Percentiles rank a stretch among this genome's conserved stretches.
Conservation (phyloP, 805 yeast species). For the Metschnikowia noctiluminum region DNA sequence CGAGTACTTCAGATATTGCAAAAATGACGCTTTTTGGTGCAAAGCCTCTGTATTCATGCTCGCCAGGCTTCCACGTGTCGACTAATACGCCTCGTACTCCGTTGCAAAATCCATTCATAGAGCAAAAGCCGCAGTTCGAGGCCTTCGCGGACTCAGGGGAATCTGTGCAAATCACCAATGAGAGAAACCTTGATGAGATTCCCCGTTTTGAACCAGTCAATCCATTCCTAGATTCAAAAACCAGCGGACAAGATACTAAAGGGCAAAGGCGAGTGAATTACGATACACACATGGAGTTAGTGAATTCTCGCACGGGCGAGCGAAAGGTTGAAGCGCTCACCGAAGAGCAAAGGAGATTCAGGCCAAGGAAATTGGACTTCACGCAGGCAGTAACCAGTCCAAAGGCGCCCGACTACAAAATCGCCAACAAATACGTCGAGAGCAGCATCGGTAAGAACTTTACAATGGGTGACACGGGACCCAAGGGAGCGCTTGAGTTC, state of each 20-base stretch:
- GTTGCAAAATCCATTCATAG: slow-evolving; percentile 5
- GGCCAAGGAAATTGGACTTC: slow-evolving; percentile 17
- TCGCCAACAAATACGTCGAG: slow-evolving; percentile 16
- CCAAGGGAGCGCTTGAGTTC: slow-evolving; percentile 14
- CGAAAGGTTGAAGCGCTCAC: slow-evolving; percentile 8
- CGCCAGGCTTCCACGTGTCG: slow-evolving; percentile 3
- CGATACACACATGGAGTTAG: slow-evolving; percentile 14
- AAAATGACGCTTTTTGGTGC: neutral
- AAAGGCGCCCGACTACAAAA: slow-evolving; percentile 10
- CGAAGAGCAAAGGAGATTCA: slow-evolving; percentile 14
- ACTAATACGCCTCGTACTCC: slow-evolving; percentile 6
- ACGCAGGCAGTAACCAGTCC: slow-evolving; percentile 15
- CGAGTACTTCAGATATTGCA: neutral
- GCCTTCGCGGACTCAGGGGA: slow-evolving; percentile 6
- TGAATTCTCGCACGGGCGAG: slow-evolving; percentile 17
- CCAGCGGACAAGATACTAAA: no score
- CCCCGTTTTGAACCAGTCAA: slow-evolving; percentile 12
- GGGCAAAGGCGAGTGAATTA: slow-evolving; percentile 6
- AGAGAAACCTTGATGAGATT: slow-evolving; percentile 8
- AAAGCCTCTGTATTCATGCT: neutral
- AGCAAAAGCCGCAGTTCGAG: slow-evolving; percentile 13
- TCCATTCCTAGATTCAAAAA: slow-evolving; percentile 12
- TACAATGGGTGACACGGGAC: slow-evolving; percentile 11
- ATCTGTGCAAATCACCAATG: slow-evolving; percentile 5
- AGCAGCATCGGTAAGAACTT: slow-evolving; percentile 17